phyloP scores from a whole-genome alignment of 208 protist genomes.

The Angomonas ambiguus region DNA sequence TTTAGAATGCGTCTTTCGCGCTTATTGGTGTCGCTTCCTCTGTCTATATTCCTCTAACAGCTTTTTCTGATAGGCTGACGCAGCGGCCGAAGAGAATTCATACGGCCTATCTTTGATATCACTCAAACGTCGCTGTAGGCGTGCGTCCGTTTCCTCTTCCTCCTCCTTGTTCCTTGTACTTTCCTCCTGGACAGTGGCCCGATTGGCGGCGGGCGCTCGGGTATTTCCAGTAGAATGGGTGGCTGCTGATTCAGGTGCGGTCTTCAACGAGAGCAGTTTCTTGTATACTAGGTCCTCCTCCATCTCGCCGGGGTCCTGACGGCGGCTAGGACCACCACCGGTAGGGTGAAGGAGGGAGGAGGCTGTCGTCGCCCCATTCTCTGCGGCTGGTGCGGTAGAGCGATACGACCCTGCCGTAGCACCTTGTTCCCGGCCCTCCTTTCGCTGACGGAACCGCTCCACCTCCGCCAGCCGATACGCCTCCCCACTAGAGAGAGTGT shows the following conservation, averaged over 20 bases:
- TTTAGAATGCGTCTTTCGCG: not conserved
- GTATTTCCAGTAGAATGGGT: not conserved
- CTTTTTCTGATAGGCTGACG: slow-evolving; percentile 75
- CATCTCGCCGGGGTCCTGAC: not conserved
- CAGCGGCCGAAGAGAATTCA: slow-evolving; percentile 71
- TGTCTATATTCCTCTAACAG: slow-evolving; percentile 74
- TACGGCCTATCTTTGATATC: slow-evolving; percentile 38
- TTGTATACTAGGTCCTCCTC: not conserved
- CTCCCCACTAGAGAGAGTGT: slow-evolving; percentile 43
- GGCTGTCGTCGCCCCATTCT: not conserved
- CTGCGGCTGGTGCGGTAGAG: not conserved
- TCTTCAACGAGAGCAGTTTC: not conserved
- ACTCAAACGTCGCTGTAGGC: slow-evolving; percentile 1
- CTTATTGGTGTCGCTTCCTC: slow-evolving; percentile 16
- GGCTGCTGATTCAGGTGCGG: too few relatives aligned
- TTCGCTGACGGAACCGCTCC: slow-evolving; percentile 51
- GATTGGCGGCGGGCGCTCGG: not conserved
- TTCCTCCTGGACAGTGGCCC: not conserved
- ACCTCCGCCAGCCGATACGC: slow-evolving; percentile 71
- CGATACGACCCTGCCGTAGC: not conserved
- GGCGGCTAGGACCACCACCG: not conserved
- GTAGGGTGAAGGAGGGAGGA: slow-evolving; percentile 1
- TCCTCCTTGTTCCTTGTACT: not conserved
- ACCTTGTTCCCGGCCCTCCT: slow-evolving; percentile 11
- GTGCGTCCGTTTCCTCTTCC: not conserved